These are phyloP conservation scores for Hyphopichia pseudoburtonii DNA, from an alignment of 1,139 yeast genomes.

Conservation along the genomic window DNA sequence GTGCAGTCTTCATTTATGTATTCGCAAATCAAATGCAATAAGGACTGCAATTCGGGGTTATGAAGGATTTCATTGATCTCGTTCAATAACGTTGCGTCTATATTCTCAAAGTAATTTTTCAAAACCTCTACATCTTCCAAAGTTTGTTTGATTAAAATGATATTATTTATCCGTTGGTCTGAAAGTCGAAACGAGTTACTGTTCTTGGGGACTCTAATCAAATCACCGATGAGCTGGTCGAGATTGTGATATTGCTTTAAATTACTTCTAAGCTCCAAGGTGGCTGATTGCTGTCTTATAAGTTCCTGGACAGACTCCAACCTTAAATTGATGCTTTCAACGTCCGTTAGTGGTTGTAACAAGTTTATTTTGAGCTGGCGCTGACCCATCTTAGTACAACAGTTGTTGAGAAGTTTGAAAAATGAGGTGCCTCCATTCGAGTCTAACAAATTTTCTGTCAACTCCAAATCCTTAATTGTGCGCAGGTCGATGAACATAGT, in stretches of 20 bases:
- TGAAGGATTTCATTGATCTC: slow-evolving; percentile 28
- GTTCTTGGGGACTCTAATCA: slow-evolving; percentile 9
- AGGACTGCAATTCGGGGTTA: slow-evolving; percentile 18
- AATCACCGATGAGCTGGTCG: slow-evolving; percentile 30
- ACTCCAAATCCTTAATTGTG: slow-evolving; percentile 34
- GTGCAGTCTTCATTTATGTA: slow-evolving; percentile 38
- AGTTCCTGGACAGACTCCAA: slow-evolving; percentile 35
- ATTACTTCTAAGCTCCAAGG: slow-evolving; percentile 16
- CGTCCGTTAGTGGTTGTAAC: slow-evolving; percentile 45
- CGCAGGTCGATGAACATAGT: slow-evolving; percentile 40
- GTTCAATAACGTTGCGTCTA: slow-evolving; percentile 14
- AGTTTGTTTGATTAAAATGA: slow-evolving; percentile 34
- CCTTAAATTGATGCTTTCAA: slow-evolving; percentile 28
- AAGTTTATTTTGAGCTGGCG: slow-evolving; percentile 37
- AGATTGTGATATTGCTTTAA: slow-evolving; percentile 33
- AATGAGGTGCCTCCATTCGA: slow-evolving; percentile 23
- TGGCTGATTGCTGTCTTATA: slow-evolving; percentile 12
- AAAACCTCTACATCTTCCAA: slow-evolving; percentile 16
- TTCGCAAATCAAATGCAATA: slow-evolving; percentile 24
- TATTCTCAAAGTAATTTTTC: slow-evolving; percentile 12
- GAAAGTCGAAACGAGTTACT: slow-evolving; percentile 16
- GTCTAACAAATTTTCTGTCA: slow-evolving; percentile 29
- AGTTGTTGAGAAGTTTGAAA: slow-evolving; percentile 32
- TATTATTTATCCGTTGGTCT: slow-evolving; percentile 36
- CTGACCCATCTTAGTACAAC: slow-evolving; percentile 47